A percentile compares a stretch with the other conserved stretches of the same genome.
Conservation (phyloP, 495 filamentous ascomycete species). For the Bryoglossum gracile region DNA sequence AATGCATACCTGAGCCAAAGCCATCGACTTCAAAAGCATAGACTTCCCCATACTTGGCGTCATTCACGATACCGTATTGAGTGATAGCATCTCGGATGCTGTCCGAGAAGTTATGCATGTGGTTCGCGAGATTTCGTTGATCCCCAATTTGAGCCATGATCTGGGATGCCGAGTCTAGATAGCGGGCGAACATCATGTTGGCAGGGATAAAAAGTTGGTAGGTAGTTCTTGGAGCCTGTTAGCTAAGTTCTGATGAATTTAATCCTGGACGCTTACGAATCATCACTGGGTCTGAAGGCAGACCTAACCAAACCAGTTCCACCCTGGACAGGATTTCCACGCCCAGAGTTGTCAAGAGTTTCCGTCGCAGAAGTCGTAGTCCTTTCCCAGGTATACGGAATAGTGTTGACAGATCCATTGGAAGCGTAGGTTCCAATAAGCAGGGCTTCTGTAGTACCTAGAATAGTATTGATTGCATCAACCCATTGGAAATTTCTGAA, state of each 20-base stretch:
- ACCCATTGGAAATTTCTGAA: constrained; percentile 52
- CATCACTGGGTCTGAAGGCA: constrained; percentile 60
- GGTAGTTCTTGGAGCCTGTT: constrained; percentile 33
- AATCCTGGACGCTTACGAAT: constrained; percentile 36
- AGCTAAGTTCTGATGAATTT: too few species aligned
- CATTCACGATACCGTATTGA: constrained; percentile 40
- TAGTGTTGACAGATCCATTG: constrained; percentile 42
- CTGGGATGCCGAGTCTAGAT: constrained; percentile 36
- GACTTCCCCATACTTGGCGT: constrained; percentile 40
- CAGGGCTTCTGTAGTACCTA: constrained; percentile 44
- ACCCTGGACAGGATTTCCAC: constrained; percentile 47
- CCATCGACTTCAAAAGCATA: constrained; percentile 58
- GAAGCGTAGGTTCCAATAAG: constrained; percentile 48
- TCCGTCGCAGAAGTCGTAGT: constrained; percentile 47
- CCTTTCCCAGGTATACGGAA: constrained; percentile 52
- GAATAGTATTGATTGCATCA: constrained; percentile 38
- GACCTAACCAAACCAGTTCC: constrained; percentile 56
- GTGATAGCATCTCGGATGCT: constrained; percentile 43
- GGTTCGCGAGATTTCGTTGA: constrained; percentile 31
- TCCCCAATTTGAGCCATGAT: constrained; percentile 42
- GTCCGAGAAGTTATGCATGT: constrained; percentile 42
- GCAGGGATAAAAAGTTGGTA: constrained; percentile 55
- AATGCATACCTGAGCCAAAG: constrained; percentile 40
- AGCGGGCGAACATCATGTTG: constrained; percentile 63
- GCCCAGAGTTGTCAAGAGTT: constrained; percentile 50